A percentile compares a stretch with the other conserved stretches of the same genome.
phyloP scores from a whole-genome alignment of 805 yeast species.

The Metschnikowia lochheadii region DNA sequence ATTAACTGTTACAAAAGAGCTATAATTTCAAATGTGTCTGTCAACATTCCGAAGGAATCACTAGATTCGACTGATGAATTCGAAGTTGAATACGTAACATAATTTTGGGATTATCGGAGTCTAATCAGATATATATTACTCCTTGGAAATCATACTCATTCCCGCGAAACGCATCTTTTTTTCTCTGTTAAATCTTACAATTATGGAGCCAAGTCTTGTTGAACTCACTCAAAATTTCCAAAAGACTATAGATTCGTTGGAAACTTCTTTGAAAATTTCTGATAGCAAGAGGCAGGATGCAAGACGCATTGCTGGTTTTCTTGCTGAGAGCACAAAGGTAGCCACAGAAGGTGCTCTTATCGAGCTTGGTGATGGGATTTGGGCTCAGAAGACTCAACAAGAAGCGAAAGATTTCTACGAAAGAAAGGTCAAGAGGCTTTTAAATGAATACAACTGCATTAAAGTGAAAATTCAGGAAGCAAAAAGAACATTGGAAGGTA shows the following conservation, averaged over 20 bases:
- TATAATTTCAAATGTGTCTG: neutral
- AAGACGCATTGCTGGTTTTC: neutral
- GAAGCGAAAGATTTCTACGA: conserved; percentile 28
- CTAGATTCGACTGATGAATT: neutral
- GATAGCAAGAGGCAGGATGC: neutral
- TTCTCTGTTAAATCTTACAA: neutral
- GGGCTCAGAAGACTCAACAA: conserved; percentile 2
- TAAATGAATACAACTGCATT: conserved; percentile 40
- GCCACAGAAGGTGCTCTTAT: conserved; percentile 2
- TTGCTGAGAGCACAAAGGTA: neutral
- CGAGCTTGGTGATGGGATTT: conserved; percentile 9
- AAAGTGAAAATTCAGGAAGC: conserved; percentile 26
- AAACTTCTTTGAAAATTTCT: neutral
- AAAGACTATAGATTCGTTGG: neutral
- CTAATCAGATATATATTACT: neutral
- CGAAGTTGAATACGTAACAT: neutral
- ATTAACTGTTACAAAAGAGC: no score
- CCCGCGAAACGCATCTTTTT: conserved; percentile 3
- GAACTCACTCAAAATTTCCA: neutral
- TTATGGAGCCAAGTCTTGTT: conserved; percentile 1
- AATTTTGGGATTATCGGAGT: neutral
- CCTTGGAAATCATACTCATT: neutral
- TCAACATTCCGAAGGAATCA: neutral
- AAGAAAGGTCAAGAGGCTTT: conserved; percentile 25
- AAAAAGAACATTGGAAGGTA: neutral